Conservation (phyloP, 2,329 filamentous ascomycete species). For the Chaetomium strumarium region DNA sequence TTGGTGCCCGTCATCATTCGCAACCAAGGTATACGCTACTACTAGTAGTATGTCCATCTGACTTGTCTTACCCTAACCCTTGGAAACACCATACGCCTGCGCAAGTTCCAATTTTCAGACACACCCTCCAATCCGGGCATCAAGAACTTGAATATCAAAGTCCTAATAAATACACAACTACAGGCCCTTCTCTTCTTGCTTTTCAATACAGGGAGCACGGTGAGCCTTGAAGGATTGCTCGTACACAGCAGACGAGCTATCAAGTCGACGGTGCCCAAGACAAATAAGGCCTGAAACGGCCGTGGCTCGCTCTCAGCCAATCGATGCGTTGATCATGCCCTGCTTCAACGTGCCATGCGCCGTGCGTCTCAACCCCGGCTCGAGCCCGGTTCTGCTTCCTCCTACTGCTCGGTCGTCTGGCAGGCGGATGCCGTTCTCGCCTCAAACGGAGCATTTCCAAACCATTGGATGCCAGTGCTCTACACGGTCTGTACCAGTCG, state of each 20-base stretch:
- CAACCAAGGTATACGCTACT: no score
- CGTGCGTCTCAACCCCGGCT: constrained; percentile 14
- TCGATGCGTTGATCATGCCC: constrained; percentile 17
- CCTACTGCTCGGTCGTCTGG: background rate
- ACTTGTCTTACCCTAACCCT: no score
- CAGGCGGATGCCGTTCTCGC: constrained; percentile 13
- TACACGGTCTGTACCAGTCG: constrained; percentile 6
- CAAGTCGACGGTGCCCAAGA: constrained; percentile 17
- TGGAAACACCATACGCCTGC: no score
- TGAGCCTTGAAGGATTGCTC: background rate
- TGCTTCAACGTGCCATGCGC: constrained; percentile 21
- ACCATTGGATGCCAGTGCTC: constrained; percentile 22
- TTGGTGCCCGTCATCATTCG: no score
- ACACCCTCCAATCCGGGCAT: no score
- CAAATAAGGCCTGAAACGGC: constrained; percentile 26
- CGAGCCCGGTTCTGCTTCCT: constrained; percentile 4
- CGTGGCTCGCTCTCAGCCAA: constrained; percentile 25
- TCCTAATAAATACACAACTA: no score
- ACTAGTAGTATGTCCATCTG: no score
- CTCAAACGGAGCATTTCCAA: constrained; percentile 4
- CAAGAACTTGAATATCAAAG: no score
- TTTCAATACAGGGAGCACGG: background rate
- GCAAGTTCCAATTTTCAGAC: no score
- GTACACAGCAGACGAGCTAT: background rate
- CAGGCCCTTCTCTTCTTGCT: background rate